Base-by-base conservation (phyloP, 305 asterid species). In the Petunia hybrid region DNA sequence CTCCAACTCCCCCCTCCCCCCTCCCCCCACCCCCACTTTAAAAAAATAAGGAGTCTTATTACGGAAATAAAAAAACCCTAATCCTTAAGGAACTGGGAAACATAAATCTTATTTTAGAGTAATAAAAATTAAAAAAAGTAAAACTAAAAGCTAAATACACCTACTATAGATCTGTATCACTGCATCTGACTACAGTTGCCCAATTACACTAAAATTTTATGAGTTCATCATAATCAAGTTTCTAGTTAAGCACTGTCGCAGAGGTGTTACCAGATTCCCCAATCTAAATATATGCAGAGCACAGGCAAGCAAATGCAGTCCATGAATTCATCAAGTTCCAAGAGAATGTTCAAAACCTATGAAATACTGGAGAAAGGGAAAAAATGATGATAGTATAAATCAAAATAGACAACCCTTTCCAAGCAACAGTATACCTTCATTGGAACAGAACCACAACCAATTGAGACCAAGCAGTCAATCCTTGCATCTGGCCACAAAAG, bases 361-460 rank as follows among this genome's bases (percentile, higher is more conserved):
- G 14, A 63, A 78, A 48, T 16, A 60, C 39, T 39, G 75, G 8
- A 51, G 36, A 74, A 71, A 74, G 46, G 14, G 31, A 56, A 81
- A 53, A 61, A 61, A 67, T 22, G 65, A 59, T 68, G 5, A 74
- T 43, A 45, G 51, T 9, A 9, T 53, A 38, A 53, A 81, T 35
- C 71, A 40, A 63, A 70, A 39, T 22, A 31, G 73, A 64, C 42
- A 22, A 62, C n/a, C 36, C 41, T 51, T 51, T 53, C 31, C 4
- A 80, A 57, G 38, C 48, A 46, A 38, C 14, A 16, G 22, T 51
- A 76, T 91, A 95, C 99, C 98, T 97, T 97, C 46, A 97, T 95
- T 70, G 99, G 99, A 86, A 90, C 91, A 79, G 99, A 97, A 75
- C 99, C 95, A 74, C 98, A 97, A 82, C 99, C 99, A 85, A 97